Evolutionary conservation across 2,329 filamentous ascomycete genomes (phyloP).

Genomic region (Talaromyces sp.): DNA sequence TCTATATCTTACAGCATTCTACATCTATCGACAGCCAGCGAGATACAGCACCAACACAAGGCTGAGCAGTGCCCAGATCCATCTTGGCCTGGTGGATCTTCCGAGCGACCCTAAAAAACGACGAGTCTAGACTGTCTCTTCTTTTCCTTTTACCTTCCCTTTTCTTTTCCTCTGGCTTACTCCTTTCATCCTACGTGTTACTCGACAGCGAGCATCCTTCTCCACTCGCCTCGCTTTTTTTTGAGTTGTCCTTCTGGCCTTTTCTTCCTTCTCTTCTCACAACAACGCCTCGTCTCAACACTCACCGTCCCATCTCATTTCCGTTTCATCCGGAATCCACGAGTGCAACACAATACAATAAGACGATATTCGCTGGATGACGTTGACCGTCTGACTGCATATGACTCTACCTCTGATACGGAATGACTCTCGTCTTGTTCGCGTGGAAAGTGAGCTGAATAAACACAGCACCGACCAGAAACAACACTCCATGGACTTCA

Average conservation of each 20-base stretch:
- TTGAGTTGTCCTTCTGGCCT: not conserved
- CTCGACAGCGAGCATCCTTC: too few species aligned
- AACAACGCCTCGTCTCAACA: not conserved
- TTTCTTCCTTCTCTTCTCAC: not conserved
- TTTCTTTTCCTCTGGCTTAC: not conserved
- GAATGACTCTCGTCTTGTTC: constrained; percentile 2
- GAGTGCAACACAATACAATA: not conserved
- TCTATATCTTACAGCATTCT: not conserved
- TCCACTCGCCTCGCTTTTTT: constrained; percentile 1
- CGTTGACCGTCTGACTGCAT: not conserved
- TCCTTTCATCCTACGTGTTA: not conserved
- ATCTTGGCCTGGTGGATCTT: constrained; percentile 1
- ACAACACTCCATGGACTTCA: not conserved
- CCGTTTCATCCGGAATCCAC: not conserved
- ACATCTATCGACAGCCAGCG: not conserved
- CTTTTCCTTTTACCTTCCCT: not conserved
- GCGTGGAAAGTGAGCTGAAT: not conserved
- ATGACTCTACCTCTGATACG: constrained; percentile 3
- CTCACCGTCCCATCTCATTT: not conserved
- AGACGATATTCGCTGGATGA: not conserved
- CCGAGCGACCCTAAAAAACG: constrained; percentile 6
- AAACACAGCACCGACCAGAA: constrained; percentile 1
- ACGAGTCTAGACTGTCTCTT: constrained; percentile 6
- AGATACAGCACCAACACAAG: not conserved
- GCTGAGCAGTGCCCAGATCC: not conserved